These are phyloP conservation scores for Aspergillus arachidicola DNA, from an alignment of 2,329 filamentous ascomycete species.

Conservation along the genomic window DNA sequence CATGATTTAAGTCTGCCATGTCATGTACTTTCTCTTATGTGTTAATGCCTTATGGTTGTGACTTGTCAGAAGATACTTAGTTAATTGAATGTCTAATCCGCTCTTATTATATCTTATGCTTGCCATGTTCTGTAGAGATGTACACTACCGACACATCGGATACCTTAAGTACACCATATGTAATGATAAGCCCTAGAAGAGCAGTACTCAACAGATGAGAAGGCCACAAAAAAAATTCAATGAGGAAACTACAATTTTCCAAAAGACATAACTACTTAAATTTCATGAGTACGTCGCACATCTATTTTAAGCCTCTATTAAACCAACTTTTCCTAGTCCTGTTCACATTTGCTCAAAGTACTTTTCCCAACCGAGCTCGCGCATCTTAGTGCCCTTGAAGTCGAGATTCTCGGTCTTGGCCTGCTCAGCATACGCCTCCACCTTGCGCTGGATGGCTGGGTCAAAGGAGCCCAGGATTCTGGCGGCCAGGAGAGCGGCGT, in stretches of 20 bases:
- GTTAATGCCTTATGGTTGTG: background rate
- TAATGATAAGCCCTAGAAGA: background rate
- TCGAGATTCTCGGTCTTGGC: conserved; percentile 47
- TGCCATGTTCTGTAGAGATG: background rate
- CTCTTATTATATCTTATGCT: background rate
- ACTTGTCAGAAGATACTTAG: background rate
- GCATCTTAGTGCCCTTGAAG: conserved; percentile 46
- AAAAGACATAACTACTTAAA: conserved; percentile 2
- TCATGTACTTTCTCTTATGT: background rate
- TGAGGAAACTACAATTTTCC: background rate
- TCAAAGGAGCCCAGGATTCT: conserved; percentile 64
- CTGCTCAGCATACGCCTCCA: conserved; percentile 46
- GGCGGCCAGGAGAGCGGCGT: conserved; percentile 72
- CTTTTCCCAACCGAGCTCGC: conserved; percentile 46
- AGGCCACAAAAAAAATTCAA: background rate
- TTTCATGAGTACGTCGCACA: conserved; percentile 1
- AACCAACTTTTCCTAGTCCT: conserved; percentile 4
- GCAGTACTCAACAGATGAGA: background rate
- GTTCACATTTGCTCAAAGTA: conserved; percentile 48
- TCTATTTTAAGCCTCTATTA: conserved; percentile 9
- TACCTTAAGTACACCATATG: background rate
- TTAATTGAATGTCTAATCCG: background rate
- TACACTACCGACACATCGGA: too few relatives aligned
- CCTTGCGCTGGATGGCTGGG: conserved; percentile 42
- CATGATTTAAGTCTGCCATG: background rate